These are phyloP conservation scores for Rusavskia elegans DNA, from an alignment of 495 filamentous ascomycete species.

Conservation along the genomic window DNA sequence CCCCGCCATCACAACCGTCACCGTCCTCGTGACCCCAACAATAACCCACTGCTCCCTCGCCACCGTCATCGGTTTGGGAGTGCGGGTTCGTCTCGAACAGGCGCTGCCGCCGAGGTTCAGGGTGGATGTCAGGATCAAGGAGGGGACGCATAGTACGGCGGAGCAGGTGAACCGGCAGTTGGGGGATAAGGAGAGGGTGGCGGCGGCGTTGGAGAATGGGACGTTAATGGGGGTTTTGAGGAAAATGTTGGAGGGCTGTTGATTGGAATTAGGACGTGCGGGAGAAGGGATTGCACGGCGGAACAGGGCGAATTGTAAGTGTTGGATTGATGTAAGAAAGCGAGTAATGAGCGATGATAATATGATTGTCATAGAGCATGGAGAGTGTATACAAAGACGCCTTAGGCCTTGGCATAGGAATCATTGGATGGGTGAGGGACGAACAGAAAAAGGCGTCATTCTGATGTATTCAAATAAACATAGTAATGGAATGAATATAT, in stretches of 20 bases:
- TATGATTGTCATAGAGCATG: not conserved
- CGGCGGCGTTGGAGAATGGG: constrained; percentile 86
- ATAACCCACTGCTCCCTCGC: constrained; percentile 93
- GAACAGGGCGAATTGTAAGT: not conserved
- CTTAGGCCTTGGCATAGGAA: too few relatives aligned
- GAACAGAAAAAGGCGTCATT: not conserved
- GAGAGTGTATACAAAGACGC: not conserved
- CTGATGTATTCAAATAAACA: not conserved
- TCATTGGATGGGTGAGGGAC: not conserved
- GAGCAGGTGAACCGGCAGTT: constrained; percentile 94
- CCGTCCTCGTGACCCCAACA: constrained; percentile 74
- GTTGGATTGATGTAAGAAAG: too few relatives aligned
- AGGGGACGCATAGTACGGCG: constrained; percentile 86
- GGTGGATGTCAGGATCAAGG: constrained; percentile 84
- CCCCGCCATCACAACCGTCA: constrained; percentile 30
- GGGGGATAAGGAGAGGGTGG: constrained; percentile 89
- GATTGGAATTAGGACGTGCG: not conserved
- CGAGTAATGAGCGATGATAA: not conserved
- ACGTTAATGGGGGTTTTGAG: constrained; percentile 72
- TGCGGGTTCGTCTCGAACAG: constrained; percentile 80
- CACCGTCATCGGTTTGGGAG: constrained; percentile 89
- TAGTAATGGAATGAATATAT: too few relatives aligned
- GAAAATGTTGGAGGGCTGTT: constrained; percentile 63
- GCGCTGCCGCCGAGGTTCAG: constrained; percentile 84
- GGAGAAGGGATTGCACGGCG: not conserved